phyloP scores from a whole-genome alignment of 371 early-diverging fungal species.

The Mucor lusitanicus region DNA sequence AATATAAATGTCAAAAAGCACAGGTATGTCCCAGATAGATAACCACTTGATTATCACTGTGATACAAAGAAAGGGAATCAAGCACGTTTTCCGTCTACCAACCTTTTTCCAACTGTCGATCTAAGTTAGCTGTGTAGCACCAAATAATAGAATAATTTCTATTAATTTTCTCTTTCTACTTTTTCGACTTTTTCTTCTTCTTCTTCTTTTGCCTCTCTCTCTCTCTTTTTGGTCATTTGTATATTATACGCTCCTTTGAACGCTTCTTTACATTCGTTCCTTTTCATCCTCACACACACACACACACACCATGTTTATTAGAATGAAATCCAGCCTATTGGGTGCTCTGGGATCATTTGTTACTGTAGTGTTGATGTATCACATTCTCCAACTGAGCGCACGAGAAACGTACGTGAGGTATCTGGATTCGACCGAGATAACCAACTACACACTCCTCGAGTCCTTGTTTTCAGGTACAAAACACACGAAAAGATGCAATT shows the following conservation, averaged over 20 bases:
- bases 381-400: slow-evolving; percentile 10
- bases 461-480: slow-evolving; percentile 26
- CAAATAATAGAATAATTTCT: neutral
- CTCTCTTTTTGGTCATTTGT: neutral
- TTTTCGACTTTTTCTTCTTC: neutral
- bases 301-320: slow-evolving; percentile 8
- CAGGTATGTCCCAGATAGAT: neutral
- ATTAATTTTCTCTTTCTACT: neutral
- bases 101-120: neutral
- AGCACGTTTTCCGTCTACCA: neutral
- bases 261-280: neutral
- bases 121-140: neutral
- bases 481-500: neutral
- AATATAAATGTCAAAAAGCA: too few relatives aligned
- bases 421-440: slow-evolving; percentile 34
- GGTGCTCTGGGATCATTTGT: slow-evolving; percentile 11
- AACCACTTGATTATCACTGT: neutral
- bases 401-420: neutral
- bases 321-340: slow-evolving; percentile 3
- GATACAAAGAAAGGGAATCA: neutral
- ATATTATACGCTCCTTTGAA: slow-evolving; percentile 1
- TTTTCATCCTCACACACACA: neutral
- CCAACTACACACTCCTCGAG: slow-evolving; percentile 35
- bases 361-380: slow-evolving; percentile 12
- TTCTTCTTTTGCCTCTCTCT: neutral